phyloP scores from a whole-genome alignment of 2,329 filamentous ascomycete species.

The Domatiomyces catenatus region DNA sequence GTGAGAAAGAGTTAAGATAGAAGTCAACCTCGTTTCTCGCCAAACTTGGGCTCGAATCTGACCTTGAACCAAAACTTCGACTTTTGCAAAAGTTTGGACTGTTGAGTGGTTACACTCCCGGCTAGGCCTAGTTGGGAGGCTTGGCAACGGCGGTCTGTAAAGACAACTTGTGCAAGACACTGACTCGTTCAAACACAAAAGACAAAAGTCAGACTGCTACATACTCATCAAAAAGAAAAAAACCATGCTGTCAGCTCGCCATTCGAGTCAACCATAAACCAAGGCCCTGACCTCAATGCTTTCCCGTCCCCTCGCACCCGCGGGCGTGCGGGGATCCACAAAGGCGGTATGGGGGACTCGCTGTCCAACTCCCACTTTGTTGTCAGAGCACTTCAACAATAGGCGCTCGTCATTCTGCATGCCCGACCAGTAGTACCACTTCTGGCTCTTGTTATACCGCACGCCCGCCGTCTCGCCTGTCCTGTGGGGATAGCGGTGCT shows the following conservation, averaged over 20 bases:
- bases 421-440: conserved; percentile 68
- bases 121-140: neutral
- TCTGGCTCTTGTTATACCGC: conserved; percentile 42
- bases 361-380: conserved; percentile 32
- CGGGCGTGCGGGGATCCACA: conserved; percentile 53
- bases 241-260: too few relatives aligned
- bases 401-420: conserved; percentile 61
- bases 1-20: neutral
- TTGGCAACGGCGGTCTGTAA: neutral
- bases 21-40: too few relatives aligned
- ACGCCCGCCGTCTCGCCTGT: conserved; percentile 62
- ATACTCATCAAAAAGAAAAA: too few relatives aligned
- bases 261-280: conserved; percentile 50
- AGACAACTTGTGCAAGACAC: neutral
- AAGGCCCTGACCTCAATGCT: conserved; percentile 81
- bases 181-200: too few relatives aligned
- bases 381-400: conserved; percentile 66
- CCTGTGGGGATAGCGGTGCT: conserved; percentile 58
- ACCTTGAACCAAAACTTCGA: neutral
- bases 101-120: too few relatives aligned
- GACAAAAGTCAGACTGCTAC: neutral
- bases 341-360: conserved; percentile 62
- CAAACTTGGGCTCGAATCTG: neutral
- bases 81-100: neutral
- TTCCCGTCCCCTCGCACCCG: conserved; percentile 57